Conservation (phyloP, 2,329 filamentous ascomycete species). For the Sclerotinia nivalis region DNA sequence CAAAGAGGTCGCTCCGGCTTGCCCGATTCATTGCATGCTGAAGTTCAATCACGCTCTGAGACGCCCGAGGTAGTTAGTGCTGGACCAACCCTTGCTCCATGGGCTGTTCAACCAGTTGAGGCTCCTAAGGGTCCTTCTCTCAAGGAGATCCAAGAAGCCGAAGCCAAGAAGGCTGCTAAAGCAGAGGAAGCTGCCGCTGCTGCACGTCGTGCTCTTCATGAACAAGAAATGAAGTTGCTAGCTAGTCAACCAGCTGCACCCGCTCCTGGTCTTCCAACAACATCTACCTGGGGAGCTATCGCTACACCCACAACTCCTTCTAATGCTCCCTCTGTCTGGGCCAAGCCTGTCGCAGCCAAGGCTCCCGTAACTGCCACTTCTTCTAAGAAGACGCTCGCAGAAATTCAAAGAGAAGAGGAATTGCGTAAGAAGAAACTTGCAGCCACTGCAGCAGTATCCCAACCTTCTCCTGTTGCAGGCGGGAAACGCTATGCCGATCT, state of each 20-base stretch:
- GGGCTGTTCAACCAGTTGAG: constrained; percentile 83
- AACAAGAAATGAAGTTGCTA: constrained; percentile 68
- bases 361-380: constrained; percentile 40
- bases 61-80: constrained; percentile 62
- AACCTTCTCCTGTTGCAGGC: constrained; percentile 46
- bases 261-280: constrained; percentile 80
- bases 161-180: constrained; percentile 89
- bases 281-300: constrained; percentile 71
- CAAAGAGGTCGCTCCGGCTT: constrained; percentile 82
- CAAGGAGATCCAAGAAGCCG: constrained; percentile 94
- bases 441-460: constrained; percentile 48
- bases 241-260: constrained; percentile 60
- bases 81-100: constrained; percentile 77
- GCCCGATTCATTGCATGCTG: constrained; percentile 67
- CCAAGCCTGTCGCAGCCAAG: constrained; percentile 50
- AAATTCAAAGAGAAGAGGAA: constrained; percentile 97
- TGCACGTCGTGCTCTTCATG: constrained; percentile 72
- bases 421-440: constrained; percentile 71
- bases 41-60: constrained; percentile 72
- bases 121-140: constrained; percentile 83
- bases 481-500: constrained; percentile 95
- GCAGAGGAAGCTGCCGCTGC: constrained; percentile 79
- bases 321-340: constrained; percentile 46
- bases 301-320: constrained; percentile 39
- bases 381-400: constrained; percentile 84